Percentiles rank a stretch among this genome's conserved stretches.
Evolutionary conservation across 2,329 filamentous ascomycete species (phyloP).

Genomic region (Lecanosticta acicola): DNA sequence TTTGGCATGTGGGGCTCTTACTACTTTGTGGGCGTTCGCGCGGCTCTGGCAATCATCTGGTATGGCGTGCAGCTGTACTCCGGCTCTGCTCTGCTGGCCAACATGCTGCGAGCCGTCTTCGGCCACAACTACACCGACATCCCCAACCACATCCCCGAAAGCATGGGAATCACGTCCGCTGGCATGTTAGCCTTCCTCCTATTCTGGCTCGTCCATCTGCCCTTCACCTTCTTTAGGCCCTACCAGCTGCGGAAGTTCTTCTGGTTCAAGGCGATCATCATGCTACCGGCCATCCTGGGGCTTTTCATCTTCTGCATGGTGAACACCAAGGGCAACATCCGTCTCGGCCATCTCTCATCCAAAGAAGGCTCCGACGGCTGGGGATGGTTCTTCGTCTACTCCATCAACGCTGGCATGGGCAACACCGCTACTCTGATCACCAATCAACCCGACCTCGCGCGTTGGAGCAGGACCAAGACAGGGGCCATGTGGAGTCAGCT

Average conservation of each 20-base stretch:
- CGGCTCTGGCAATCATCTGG: conserved; percentile 39
- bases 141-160: conserved; percentile 28
- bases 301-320: conserved; percentile 36
- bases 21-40: conserved; percentile 40
- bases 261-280: conserved; percentile 40
- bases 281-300: conserved; percentile 33
- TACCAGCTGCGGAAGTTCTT: conserved; percentile 44
- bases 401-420: conserved; percentile 40
- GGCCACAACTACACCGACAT: conserved; percentile 35
- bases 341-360: conserved; percentile 45
- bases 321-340: conserved; percentile 29
- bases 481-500: conserved; percentile 42
- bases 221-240: conserved; percentile 40
- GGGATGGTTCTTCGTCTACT: conserved; percentile 39
- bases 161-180: conserved; percentile 31
- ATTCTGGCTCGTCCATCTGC: conserved; percentile 29
- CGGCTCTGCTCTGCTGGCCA: conserved; percentile 23
- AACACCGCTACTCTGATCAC: conserved; percentile 41
- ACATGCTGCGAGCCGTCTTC: conserved; percentile 33
- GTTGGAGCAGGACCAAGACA: conserved; percentile 37
- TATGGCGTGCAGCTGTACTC: conserved; percentile 27
- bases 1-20: conserved; percentile 42
- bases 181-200: conserved; percentile 33
- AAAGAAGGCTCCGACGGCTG: conserved; percentile 25
- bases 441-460: conserved; percentile 40